These are phyloP conservation scores for Cyberlindnera suaveolens DNA, from an alignment of 805 yeast species.

Conservation along the genomic window DNA sequence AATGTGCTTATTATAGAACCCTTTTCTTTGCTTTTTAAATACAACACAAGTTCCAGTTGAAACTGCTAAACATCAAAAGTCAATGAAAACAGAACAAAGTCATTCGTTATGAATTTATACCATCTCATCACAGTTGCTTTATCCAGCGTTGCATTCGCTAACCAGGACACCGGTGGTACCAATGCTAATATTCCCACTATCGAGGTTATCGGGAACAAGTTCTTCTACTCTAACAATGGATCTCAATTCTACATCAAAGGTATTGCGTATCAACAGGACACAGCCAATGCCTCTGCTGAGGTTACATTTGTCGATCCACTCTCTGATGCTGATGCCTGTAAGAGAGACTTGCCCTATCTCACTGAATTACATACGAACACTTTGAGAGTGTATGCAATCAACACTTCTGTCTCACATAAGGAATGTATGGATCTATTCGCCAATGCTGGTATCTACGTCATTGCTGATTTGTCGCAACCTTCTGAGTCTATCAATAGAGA, in stretches of 20 bases:
- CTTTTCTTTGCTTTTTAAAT: background rate
- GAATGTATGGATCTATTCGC: constrained; percentile 61
- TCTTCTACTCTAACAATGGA: constrained; percentile 63
- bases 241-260: constrained; percentile 74
- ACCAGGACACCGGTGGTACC: constrained; percentile 18
- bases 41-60: background rate
- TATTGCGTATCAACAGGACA: constrained; percentile 66
- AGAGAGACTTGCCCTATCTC: constrained; percentile 67
- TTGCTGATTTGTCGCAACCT: constrained; percentile 81
- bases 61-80: too few species aligned
- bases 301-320: constrained; percentile 54
- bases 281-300: constrained; percentile 35
- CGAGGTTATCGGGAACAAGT: constrained; percentile 60
- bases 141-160: constrained; percentile 8
- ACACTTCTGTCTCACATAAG: constrained; percentile 59
- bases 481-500: constrained; percentile 61
- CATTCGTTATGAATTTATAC: constrained; percentile 1
- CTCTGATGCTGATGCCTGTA: constrained; percentile 54
- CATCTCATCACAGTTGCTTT: constrained; percentile 2
- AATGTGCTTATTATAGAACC: too few species aligned
- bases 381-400: constrained; percentile 72
- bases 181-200: constrained; percentile 39
- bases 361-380: constrained; percentile 56
- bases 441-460: constrained; percentile 79
- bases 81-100: background rate